Evolutionary conservation across 805 yeast species (phyloP).

Genomic region (Debaryomyces castellii): DNA sequence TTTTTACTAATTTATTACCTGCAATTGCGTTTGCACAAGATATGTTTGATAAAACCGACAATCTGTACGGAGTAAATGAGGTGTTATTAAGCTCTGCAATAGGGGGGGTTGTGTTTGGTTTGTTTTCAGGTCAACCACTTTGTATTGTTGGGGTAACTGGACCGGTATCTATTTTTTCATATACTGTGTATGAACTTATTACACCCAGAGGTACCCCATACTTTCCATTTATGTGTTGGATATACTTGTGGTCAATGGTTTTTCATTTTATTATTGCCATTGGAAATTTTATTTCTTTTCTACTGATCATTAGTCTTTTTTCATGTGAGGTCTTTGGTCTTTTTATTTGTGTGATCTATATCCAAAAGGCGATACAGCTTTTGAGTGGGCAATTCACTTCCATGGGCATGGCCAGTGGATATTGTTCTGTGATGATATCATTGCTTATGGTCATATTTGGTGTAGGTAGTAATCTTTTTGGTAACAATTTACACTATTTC

Average conservation of each 20-base stretch:
- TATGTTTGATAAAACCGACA: constrained; percentile 88
- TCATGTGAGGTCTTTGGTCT: constrained; percentile 94
- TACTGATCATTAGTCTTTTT: constrained; percentile 72
- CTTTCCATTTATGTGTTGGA: constrained; percentile 95
- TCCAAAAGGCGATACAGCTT: constrained; percentile 89
- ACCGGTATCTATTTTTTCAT: constrained; percentile 88
- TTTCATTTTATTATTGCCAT: constrained; percentile 75
- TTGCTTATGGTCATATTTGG: constrained; percentile 79
- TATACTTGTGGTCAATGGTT: constrained; percentile 86
- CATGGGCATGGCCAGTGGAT: constrained; percentile 50
- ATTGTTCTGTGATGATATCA: constrained; percentile 71
- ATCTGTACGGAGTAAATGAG: constrained; percentile 90
- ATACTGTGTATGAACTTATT: constrained; percentile 78
- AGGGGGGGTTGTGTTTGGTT: constrained; percentile 87
- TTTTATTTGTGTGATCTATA: constrained; percentile 82
- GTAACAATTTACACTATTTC: constrained; percentile 61
- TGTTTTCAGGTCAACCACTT: constrained; percentile 85
- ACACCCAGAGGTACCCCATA: constrained; percentile 54
- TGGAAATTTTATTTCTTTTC: constrained; percentile 62
- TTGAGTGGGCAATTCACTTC: constrained; percentile 63
- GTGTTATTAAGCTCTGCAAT: constrained; percentile 79
- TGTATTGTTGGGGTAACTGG: constrained; percentile 98
- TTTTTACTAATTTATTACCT: constrained; percentile 87
- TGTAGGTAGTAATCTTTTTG: constrained; percentile 55
- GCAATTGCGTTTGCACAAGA: constrained; percentile 97